Evolutionary conservation across 176 grass and related monocot species (phyloP).

Genomic region (Cenchrus purpureus): DNA sequence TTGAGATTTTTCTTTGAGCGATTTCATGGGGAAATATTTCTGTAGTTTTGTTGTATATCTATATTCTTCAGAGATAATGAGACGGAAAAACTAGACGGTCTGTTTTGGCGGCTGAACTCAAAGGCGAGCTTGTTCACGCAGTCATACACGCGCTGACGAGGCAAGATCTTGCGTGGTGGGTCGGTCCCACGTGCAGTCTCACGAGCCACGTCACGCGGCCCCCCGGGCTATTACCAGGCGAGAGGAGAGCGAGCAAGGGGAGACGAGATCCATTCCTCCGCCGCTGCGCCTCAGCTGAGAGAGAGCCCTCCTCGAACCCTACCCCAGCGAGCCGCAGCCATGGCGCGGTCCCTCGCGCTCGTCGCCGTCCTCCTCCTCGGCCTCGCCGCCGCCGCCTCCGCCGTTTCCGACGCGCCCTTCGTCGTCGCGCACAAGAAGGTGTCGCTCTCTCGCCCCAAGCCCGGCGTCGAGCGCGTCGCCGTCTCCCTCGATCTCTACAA

Average conservation of each 20-base stretch:
- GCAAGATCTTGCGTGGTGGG: background rate
- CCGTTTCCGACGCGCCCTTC: conserved; percentile 73
- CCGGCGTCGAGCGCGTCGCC: conserved; percentile 82
- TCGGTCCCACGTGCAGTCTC: conserved; percentile 5
- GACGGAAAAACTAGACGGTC: background rate
- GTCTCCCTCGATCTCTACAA: conserved; percentile 97
- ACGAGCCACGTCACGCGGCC: background rate
- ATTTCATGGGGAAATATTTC: background rate
- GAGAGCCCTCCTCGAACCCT: conserved; percentile 1
- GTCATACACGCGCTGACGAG: background rate
- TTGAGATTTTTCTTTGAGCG: background rate
- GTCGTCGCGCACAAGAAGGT: conserved; percentile 96
- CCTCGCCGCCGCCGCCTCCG: background rate
- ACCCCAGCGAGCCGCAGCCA: conserved; percentile 30
- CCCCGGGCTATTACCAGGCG: background rate
- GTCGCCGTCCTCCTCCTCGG: conserved; percentile 34
- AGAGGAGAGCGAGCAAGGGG: background rate
- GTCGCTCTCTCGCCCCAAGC: conserved; percentile 71
- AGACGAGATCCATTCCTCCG: conserved; percentile 36
- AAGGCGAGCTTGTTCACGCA: background rate
- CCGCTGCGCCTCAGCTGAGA: conserved; percentile 6
- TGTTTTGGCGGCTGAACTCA: background rate
- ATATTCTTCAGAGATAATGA: background rate
- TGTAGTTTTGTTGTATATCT: background rate
- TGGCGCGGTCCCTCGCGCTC: conserved; percentile 52